These are phyloP conservation scores for Neoarthrinium moseri DNA, from an alignment of 2,329 filamentous ascomycete species.

Conservation along the genomic window DNA sequence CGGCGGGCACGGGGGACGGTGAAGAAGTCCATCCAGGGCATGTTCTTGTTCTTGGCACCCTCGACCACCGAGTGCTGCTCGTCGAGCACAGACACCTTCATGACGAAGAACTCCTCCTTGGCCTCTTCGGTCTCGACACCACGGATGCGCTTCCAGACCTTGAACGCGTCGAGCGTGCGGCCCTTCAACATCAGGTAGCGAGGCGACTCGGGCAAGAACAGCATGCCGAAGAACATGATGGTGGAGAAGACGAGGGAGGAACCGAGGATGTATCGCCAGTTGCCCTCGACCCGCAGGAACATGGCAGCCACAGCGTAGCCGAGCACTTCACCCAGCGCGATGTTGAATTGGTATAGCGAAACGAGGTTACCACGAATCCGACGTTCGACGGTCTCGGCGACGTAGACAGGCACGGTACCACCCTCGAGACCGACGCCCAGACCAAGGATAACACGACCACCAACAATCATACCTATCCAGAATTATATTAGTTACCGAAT, in stretches of 20 bases:
- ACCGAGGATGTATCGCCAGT: conserved; percentile 74
- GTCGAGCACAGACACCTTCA: conserved; percentile 61
- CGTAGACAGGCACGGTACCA: conserved; percentile 73
- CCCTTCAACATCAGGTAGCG: conserved; percentile 71
- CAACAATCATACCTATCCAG: conserved; percentile 67
- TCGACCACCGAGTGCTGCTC: conserved; percentile 54
- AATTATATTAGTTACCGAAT: not conserved
- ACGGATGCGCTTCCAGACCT: conserved; percentile 72
- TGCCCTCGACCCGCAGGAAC: conserved; percentile 66
- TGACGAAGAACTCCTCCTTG: conserved; percentile 69
- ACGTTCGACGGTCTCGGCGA: conserved; percentile 69
- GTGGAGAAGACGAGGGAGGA: conserved; percentile 70
- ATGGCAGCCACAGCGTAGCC: conserved; percentile 73
- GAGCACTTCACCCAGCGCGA: conserved; percentile 71
- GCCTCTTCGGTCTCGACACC: conserved; percentile 56
- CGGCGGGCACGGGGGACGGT: conserved; percentile 66
- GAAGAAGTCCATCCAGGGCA: conserved; percentile 73
- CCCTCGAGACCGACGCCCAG: conserved; percentile 71
- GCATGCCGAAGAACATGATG: conserved; percentile 61
- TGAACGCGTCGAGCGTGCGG: conserved; percentile 56
- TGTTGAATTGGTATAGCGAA: conserved; percentile 74
- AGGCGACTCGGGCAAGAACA: conserved; percentile 70
- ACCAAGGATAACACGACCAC: conserved; percentile 67
- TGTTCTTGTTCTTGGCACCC: conserved; percentile 52
- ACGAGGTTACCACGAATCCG: conserved; percentile 70